phyloP scores from a whole-genome alignment of 208 protist species.

The Trichomonas gallinae region DNA sequence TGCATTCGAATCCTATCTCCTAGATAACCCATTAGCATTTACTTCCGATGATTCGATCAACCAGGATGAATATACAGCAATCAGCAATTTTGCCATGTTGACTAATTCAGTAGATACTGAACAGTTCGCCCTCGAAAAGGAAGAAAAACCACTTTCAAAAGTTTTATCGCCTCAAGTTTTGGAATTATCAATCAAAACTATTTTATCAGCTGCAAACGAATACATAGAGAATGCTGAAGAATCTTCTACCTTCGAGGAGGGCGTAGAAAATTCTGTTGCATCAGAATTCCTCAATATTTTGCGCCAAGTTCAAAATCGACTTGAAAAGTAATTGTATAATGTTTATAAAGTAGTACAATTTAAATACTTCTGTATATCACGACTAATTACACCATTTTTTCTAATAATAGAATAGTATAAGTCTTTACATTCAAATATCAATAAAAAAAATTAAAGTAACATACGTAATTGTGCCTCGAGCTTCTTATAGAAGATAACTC shows the following conservation, averaged over 20 bases:
- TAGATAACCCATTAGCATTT: not conserved
- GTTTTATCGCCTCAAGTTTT: not conserved
- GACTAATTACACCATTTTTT: no score
- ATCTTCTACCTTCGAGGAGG: not conserved
- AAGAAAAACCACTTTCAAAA: not conserved
- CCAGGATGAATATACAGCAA: not conserved
- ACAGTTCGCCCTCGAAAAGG: not conserved
- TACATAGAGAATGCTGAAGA: not conserved
- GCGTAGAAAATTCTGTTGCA: not conserved
- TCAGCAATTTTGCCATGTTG: conserved; percentile 10
- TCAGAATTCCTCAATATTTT: not conserved
- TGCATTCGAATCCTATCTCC: not conserved
- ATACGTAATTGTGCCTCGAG: not conserved
- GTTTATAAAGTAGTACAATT: no score
- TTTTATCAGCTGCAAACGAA: not conserved
- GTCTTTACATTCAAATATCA: not conserved
- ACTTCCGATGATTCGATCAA: not conserved
- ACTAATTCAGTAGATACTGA: not conserved
- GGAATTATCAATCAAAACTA: not conserved
- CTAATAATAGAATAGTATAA: not conserved
- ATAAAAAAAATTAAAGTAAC: not conserved
- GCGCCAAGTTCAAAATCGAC: not conserved
- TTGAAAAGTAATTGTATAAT: not conserved
- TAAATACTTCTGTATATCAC: no score
- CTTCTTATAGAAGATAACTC: not conserved